Percentiles rank a stretch among this genome's conserved stretches.
Evolutionary conservation across 2,329 filamentous ascomycete species (phyloP).

Genomic region (Bipolaris oryzae): DNA sequence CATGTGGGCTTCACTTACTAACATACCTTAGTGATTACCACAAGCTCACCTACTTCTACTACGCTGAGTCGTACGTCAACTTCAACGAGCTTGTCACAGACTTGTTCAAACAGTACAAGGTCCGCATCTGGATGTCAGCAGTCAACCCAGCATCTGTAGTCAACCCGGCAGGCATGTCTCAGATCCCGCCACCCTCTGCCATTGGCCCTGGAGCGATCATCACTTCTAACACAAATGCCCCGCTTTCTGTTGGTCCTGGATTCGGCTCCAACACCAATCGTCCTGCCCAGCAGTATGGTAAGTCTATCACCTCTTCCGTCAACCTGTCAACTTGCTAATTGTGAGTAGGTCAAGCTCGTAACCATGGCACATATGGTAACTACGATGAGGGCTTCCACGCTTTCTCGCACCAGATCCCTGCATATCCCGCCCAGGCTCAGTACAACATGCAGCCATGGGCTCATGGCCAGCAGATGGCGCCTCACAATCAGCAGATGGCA

Average conservation of each 20-base stretch:
- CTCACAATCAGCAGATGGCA: slow-evolving; percentile 28
- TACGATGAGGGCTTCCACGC: slow-evolving; percentile 38
- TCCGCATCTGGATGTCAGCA: slow-evolving; percentile 98
- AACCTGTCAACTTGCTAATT: slow-evolving; percentile 15
- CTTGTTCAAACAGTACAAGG: slow-evolving; percentile 99
- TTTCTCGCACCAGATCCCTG: slow-evolving; percentile 42
- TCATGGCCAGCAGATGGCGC: slow-evolving; percentile 28
- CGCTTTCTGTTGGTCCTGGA: slow-evolving; percentile 41
- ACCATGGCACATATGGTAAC: slow-evolving; percentile 24
- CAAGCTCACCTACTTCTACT: slow-evolving; percentile 99
- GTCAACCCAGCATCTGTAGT: slow-evolving; percentile 94
- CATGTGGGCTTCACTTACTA: slow-evolving; percentile 28
- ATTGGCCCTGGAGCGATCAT: slow-evolving; percentile 48
- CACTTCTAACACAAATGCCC: slow-evolving; percentile 26
- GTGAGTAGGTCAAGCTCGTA: slow-evolving; percentile 23
- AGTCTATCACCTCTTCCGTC: slow-evolving; percentile 4
- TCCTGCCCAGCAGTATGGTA: slow-evolving; percentile 37
- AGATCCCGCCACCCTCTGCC: slow-evolving; percentile 46
- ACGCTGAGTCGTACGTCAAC: slow-evolving; percentile 97
- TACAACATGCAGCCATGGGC: slow-evolving; percentile 38
- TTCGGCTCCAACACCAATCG: slow-evolving; percentile 38
- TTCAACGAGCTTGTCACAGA: slow-evolving; percentile 98
- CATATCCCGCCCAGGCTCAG: slow-evolving; percentile 27
- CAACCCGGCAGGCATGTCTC: slow-evolving; percentile 41
- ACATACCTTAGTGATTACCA: slow-evolving; percentile 81